These are phyloP conservation scores for Tricholoma furcatifolium DNA, from an alignment of 768 basidiomycete species.

Conservation along the genomic window DNA sequence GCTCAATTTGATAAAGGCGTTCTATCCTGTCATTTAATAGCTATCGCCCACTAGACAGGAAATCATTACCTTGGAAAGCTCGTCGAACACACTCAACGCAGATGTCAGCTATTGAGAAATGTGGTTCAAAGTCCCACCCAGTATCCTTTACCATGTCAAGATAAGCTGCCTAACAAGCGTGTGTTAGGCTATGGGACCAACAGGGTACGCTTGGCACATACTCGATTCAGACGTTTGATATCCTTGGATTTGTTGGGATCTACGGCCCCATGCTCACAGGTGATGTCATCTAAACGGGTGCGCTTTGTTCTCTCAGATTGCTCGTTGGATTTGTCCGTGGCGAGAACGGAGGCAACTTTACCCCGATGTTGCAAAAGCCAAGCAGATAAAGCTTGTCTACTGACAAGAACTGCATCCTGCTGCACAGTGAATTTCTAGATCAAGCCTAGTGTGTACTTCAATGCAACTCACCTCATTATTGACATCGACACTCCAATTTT, in stretches of 20 bases:
- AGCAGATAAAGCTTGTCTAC: slow-evolving; percentile 54
- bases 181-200: not conserved
- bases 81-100: slow-evolving; percentile 59
- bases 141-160: slow-evolving; percentile 42
- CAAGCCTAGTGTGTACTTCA: not conserved
- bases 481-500: slow-evolving; percentile 53
- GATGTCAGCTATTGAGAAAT: slow-evolving; percentile 47
- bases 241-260: slow-evolving; percentile 56
- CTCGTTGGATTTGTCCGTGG: slow-evolving; percentile 4
- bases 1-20: slow-evolving; percentile 65
- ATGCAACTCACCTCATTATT: slow-evolving; percentile 42
- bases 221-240: slow-evolving; percentile 70
- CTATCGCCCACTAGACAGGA: not conserved
- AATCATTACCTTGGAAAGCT: slow-evolving; percentile 53
- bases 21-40: slow-evolving; percentile 38
- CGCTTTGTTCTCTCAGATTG: slow-evolving; percentile 15
- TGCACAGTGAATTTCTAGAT: not conserved
- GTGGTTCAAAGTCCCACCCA: slow-evolving; percentile 47
- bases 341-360: slow-evolving; percentile 12
- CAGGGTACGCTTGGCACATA: slow-evolving; percentile 23
- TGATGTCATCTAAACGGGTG: slow-evolving; percentile 44
- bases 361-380: slow-evolving; percentile 54
- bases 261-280: slow-evolving; percentile 62
- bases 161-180: slow-evolving; percentile 38
- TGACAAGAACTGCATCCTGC: slow-evolving; percentile 57